phyloP scores from a whole-genome alignment of 2,329 filamentous ascomycete species.

The Gyromitra esculenta region DNA sequence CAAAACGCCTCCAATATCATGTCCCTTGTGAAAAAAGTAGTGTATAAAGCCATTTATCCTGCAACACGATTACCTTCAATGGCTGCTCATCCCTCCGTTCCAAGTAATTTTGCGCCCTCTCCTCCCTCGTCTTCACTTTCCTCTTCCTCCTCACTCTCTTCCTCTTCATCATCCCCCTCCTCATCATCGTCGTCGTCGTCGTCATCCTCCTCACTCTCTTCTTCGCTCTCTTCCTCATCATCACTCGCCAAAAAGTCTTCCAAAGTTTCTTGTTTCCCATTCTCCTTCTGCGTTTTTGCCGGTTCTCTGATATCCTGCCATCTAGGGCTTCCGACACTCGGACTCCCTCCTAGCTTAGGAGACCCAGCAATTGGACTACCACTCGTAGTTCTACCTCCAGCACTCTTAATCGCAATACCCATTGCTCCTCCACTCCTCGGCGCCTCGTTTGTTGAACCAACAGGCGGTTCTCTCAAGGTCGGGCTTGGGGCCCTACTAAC shows the following conservation, averaged over 20 bases:
- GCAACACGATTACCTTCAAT: not conserved
- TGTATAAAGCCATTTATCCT: conserved; percentile 7
- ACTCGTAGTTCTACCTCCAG: conserved; percentile 59
- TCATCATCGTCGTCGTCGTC: conserved; percentile 65
- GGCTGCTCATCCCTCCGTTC: conserved; percentile 10
- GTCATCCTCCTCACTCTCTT: conserved; percentile 67
- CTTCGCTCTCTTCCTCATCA: conserved; percentile 69
- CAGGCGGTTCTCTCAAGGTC: conserved; percentile 67
- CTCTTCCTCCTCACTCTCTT: conserved; percentile 61
- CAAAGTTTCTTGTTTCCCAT: conserved; percentile 76
- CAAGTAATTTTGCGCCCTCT: conserved; percentile 59
- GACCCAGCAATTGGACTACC: conserved; percentile 54
- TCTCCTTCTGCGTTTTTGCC: conserved; percentile 61
- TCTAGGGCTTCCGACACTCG: conserved; percentile 35
- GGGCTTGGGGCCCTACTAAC: conserved; percentile 75
- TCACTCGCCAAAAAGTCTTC: conserved; percentile 92
- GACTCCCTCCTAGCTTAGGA: conserved; percentile 41
- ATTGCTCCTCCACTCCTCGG: conserved; percentile 27
- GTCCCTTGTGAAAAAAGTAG: not conserved
- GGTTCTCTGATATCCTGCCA: conserved; percentile 60
- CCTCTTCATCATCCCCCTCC: conserved; percentile 65
- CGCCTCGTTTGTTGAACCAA: conserved; percentile 58
- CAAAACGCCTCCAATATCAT: conserved; percentile 10
- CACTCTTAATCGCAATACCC: conserved; percentile 66
- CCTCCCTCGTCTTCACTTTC: conserved; percentile 60